Conservation (phyloP, 768 basidiomycete genomes). For the Russula abietina region DNA sequence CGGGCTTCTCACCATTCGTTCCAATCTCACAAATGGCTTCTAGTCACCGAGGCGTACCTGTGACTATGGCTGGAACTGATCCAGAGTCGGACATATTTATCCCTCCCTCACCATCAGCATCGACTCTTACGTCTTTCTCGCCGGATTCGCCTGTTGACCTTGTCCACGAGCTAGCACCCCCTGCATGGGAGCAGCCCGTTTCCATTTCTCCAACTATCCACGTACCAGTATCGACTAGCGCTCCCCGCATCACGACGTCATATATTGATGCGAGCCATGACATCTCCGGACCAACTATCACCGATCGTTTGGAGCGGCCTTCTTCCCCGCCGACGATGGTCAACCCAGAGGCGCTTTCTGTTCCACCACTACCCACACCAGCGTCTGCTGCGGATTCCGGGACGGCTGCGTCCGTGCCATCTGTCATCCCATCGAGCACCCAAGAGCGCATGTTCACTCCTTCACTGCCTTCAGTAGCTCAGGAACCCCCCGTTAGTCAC, state of each 20-base stretch:
- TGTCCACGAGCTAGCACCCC: no score
- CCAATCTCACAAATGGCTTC: no score
- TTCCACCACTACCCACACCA: neutral
- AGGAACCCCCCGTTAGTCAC: neutral
- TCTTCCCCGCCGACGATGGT: no score
- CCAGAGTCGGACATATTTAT: no score
- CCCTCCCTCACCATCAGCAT: no score
- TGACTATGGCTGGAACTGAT: no score
- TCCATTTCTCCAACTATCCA: neutral
- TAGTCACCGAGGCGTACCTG: no score
- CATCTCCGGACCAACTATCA: neutral
- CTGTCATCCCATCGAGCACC: neutral
- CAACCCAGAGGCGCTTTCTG: neutral
- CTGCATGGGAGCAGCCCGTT: neutral
- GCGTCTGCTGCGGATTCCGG: neutral
- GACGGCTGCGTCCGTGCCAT: neutral
- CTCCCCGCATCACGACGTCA: neutral
- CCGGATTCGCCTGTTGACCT: neutral
- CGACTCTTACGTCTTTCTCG: neutral
- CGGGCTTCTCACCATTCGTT: no score
- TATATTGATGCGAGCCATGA: no score
- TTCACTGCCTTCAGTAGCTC: neutral
- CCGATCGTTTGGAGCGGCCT: no score
- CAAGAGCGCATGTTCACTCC: neutral
- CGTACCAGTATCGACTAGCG: neutral